Evolutionary conservation across 306 rosid genomes (phyloP).

Genomic region (Bauhinia variegata): DNA sequence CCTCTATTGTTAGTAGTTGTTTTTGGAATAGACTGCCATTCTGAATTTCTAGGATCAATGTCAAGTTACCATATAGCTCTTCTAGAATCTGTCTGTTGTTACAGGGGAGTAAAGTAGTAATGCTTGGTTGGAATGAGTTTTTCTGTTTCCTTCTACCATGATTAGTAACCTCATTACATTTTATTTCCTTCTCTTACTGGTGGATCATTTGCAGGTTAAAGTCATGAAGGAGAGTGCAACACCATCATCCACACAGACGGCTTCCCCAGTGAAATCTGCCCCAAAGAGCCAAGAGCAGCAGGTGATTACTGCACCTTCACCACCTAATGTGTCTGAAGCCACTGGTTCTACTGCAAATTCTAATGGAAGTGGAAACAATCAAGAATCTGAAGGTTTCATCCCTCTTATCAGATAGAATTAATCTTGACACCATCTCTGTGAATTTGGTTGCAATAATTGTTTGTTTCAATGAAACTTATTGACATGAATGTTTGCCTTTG

Average conservation of each 20-base stretch:
- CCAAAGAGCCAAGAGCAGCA: slow-evolving; percentile 56
- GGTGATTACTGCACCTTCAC: slow-evolving; percentile 45
- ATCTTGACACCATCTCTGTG: neutral
- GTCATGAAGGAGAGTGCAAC: slow-evolving; percentile 56
- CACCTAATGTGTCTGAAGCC: slow-evolving; percentile 43
- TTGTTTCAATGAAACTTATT: neutral
- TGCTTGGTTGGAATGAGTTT: slow-evolving; percentile 10
- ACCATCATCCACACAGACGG: slow-evolving; percentile 39
- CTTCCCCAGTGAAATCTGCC: slow-evolving; percentile 47
- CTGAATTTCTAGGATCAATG: slow-evolving; percentile 5
- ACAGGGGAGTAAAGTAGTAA: slow-evolving; percentile 6
- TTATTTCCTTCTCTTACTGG: slow-evolving; percentile 16
- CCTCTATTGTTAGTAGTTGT: slow-evolving; percentile 69
- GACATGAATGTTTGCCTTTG: slow-evolving; percentile 6
- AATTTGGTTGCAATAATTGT: neutral
- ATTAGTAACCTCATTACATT: neutral
- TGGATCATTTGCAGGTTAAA: slow-evolving; percentile 48
- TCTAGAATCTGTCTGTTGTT: slow-evolving; percentile 14
- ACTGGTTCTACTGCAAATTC: slow-evolving; percentile 37
- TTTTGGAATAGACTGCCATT: slow-evolving; percentile 17
- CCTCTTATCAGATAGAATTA: neutral
- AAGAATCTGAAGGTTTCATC: slow-evolving; percentile 66
- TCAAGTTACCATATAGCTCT: slow-evolving; percentile 2
- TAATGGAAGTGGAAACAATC: slow-evolving; percentile 50
- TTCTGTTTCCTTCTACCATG: neutral